Base-by-base conservation (phyloP, 2,329 filamentous ascomycete species). In the Colletotrichum chrysophilum region DNA sequence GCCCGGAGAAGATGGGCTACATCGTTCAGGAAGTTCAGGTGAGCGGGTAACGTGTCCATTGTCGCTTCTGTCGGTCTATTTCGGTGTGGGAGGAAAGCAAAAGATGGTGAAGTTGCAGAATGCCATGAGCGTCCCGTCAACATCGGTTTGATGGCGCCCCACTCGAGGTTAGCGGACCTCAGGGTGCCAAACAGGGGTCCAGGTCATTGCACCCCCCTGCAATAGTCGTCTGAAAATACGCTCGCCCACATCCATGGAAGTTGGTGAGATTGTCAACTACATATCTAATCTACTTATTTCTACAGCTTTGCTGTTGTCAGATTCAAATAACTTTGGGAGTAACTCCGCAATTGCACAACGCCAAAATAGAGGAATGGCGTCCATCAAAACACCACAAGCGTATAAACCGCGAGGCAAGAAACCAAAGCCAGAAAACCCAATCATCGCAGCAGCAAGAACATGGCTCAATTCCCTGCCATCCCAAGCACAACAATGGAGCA, bases 1-100 rank as follows among this genome's bases (percentile, higher is more conserved):
- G 83, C 81, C 4, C 87, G 85, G 18, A 93, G 84, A 12, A 93
- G 82, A 83, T 93, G 89, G 3, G 91, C 90, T 2, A 91, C 90
- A 80, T 93, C 88, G 13, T 88, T 90, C 4, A 93, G 86, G 76
- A 88, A 92, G 13, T 80, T 80, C 56, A 88, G 72, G 60, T 77
- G 71, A 26, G 36, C 36, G 12, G 72, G 66, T 13, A 75, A 62
- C 1, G 18, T 30, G 26, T 76, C 74, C 74, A 76, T 76, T 21
- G 12, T 56, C 30, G 13, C 13, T 34, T 30, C 18, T 34, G 7
- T 2, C 16, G 38, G 36, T 8, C 16, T 56, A 13, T 24, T 32
- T 64, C n/a, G 61, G 16, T 14, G 16, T 26, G 34, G 13, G 18
- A 52, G 34, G 69, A 60, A 43, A 38, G 30, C 30, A 21, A 43